Conservation (phyloP, 805 yeast species). For the Tetrapisispora phaffii region DNA sequence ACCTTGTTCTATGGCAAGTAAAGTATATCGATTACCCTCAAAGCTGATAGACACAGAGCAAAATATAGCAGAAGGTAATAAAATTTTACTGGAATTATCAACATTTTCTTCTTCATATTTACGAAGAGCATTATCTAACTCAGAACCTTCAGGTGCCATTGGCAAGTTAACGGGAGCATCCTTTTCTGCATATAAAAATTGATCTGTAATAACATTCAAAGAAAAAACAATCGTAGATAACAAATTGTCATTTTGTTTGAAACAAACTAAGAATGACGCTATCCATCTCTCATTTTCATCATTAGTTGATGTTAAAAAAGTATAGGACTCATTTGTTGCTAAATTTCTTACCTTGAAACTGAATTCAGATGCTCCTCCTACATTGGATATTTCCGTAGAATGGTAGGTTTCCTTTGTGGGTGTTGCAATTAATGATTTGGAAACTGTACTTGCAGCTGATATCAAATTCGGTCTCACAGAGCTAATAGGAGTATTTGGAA, state of each 20-base stretch:
- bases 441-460: conserved; percentile 16
- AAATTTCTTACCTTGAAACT: conserved; percentile 48
- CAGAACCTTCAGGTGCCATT: conserved; percentile 42
- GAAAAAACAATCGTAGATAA: conserved; percentile 41
- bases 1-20: conserved; percentile 58
- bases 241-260: conserved; percentile 31
- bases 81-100: too few relatives aligned
- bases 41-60: conserved; percentile 39
- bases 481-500: conserved; percentile 13
- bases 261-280: conserved; percentile 39
- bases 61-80: conserved; percentile 30
- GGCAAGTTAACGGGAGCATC: conserved; percentile 44
- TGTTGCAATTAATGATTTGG: conserved; percentile 9
- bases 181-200: conserved; percentile 55
- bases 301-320: conserved; percentile 38
- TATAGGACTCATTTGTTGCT: conserved; percentile 45
- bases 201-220: conserved; percentile 44
- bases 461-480: conserved; percentile 16
- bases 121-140: conserved; percentile 35
- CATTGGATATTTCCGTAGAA: conserved; percentile 12
- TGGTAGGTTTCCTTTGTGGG: background rate
- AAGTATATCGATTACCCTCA: conserved; percentile 36
- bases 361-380: conserved; percentile 9
- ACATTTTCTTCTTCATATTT: conserved; percentile 19
- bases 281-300: conserved; percentile 54